Conservation (phyloP, 192 early-diverging fungal genomes). For the Backusella sp. region DNA sequence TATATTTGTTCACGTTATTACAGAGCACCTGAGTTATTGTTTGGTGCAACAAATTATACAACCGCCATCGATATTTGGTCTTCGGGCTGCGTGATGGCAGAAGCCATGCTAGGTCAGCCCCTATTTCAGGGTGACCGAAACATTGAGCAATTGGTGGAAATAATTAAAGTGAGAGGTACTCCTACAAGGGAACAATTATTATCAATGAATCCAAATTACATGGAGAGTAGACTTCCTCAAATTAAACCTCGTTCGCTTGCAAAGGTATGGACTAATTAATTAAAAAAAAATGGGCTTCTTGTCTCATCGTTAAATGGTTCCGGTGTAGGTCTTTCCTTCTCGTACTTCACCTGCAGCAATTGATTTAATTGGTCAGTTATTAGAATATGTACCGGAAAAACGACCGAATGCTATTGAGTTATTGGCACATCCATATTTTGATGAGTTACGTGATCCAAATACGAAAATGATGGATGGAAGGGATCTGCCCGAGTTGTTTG, state of each 20-base stretch:
- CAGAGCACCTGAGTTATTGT: slow-evolving; percentile 95
- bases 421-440: slow-evolving; percentile 94
- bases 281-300: background rate
- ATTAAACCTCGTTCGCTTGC: slow-evolving; percentile 90
- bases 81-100: slow-evolving; percentile 95
- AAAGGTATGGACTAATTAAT: slow-evolving; percentile 49
- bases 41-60: slow-evolving; percentile 92
- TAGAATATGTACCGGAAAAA: slow-evolving; percentile 88
- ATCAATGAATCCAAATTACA: slow-evolving; percentile 98
- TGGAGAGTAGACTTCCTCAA: slow-evolving; percentile 96
- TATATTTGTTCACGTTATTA: slow-evolving; percentile 99
- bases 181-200: slow-evolving; percentile 93
- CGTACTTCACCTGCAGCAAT: slow-evolving; percentile 82
- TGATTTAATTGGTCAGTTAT: slow-evolving; percentile 76
- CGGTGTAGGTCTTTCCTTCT: slow-evolving; percentile 73
- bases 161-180: slow-evolving; percentile 98
- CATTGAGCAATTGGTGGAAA: slow-evolving; percentile 98
- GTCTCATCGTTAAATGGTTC: background rate
- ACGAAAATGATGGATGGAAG: slow-evolving; percentile 78
- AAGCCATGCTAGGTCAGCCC: slow-evolving; percentile 90
- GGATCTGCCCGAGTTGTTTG: slow-evolving; percentile 85
- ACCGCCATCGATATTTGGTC: slow-evolving; percentile 94
- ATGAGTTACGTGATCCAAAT: slow-evolving; percentile 86
- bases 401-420: slow-evolving; percentile 88
- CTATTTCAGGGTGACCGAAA: slow-evolving; percentile 97